Evolutionary conservation across 345 rosid genomes (phyloP), one percentile per base, ranked within the genome.

Genomic region (Aethionema arabicum): DNA sequence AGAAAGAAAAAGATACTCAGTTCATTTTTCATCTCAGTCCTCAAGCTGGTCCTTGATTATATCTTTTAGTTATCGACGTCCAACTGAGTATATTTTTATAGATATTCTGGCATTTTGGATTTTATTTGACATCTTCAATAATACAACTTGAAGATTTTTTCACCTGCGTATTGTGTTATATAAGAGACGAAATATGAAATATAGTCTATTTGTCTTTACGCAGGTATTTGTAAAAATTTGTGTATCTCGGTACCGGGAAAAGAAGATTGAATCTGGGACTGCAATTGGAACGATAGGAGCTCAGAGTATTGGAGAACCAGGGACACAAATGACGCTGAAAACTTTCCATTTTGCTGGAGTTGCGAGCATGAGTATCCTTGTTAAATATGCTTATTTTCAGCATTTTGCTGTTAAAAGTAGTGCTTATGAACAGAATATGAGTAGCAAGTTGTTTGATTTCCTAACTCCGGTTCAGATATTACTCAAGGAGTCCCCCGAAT

Each of bases 331-430:
- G 98, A 92, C 98, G 33, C 72, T 92, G 67, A 92, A 92, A 83
- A 92, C 98, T 48, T 92, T 92, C 69, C 98, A 92, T 79, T 92
- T 92, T 87, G 98, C 98, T 75, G 98, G 98, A 74, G 97, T 92
- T 63, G 98, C 98, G 14, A 92, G 98, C 98, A 92, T 92, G 98
- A 92, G 98, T 92, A 92, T 92, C 96, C 98, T 86, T 77, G 5
- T 59, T 43, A 52, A 40, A 59, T 39, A 32, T 53, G 63, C 46
- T 40, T 50, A 9, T 37, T 36, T 58, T 56, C 36, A 30, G 9
- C 38, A 42, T 46, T 46, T 52, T 13, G 36, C 63, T 35, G 46
- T 42, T 4, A 41, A 31, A 38, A 38, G 50, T 32, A 53, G 62
- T 59, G 52, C 46, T 65, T 59, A 27, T 48, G 48, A 59, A 59